Base-by-base conservation (phyloP, 805 yeast species). In the Cyberlindnera xylosilytica region DNA sequence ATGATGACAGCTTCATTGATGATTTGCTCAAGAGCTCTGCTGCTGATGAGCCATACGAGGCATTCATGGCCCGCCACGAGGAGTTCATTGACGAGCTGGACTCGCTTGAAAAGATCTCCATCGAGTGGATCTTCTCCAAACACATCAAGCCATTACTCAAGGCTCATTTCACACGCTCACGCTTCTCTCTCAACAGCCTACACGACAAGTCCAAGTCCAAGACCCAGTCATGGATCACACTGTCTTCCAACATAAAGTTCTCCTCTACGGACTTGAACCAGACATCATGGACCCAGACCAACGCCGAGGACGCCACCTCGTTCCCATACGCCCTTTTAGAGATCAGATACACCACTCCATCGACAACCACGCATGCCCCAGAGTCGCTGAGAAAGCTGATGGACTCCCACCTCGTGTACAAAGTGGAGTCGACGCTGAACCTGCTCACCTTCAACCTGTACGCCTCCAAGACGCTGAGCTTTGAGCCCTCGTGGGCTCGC, bases 291-390 rank as follows among this genome's bases (percentile, higher is more conserved):
- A 26, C 29, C 6, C 5, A 8, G 11, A 10, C n/a, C 29, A 26
- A 26, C 29, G 12, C 29, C 6, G 29, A 26, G 6, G n/a, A 26
- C n/a, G 11, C 39, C 0, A 36, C 51, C 1, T 4, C 22, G 1
- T 75, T 78, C 52, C 81, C 82, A 3, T 72, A 74, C 51, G 68
- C 78, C 0, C 63, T 75, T 0, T 58, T 79, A 23, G 75, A 73
- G 41, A 56, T 80, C 18, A 59, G 74, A 17, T 76, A 76, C 64
- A 68, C 67, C 27, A 65, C 65, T 1, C 58, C 63, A 6, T 35
- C 65, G 6, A 53, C 57, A 3, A 38, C 65, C 8, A 28, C 49
- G 2, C 19, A 45, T 13, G 50, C 39, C 26, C 51, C 54, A 13
- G 28, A 57, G 36, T 37, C 49, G 1, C 58, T 79, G 7, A 54